These are phyloP conservation scores for Pezizomycotina sp. DNA, from an alignment of 2,329 filamentous ascomycete genomes.

Conservation along the genomic window DNA sequence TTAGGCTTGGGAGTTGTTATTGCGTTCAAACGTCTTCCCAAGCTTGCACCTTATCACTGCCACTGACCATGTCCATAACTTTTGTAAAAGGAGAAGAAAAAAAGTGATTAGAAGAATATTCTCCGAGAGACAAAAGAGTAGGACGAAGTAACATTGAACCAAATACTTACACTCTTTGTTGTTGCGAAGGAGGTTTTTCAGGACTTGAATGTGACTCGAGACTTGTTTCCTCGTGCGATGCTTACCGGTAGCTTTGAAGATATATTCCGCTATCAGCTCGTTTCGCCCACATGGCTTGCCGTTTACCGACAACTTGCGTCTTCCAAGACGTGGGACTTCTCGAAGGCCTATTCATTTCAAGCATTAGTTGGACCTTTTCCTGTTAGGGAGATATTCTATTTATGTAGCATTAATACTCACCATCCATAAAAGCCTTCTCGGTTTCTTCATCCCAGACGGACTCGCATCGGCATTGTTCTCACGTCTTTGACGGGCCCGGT, in stretches of 20 bases:
- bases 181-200: slow-evolving; percentile 49
- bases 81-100: too few species aligned
- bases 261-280: slow-evolving; percentile 53
- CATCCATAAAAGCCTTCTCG: slow-evolving; percentile 51
- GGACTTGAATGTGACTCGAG: slow-evolving; percentile 53
- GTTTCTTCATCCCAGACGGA: slow-evolving; percentile 46
- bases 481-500: slow-evolving; percentile 50
- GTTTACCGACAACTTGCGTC: slow-evolving; percentile 49
- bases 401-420: slow-evolving; percentile 31
- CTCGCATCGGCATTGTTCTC: slow-evolving; percentile 36
- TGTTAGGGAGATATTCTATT: background rate
- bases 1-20: too few species aligned
- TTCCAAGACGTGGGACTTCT: slow-evolving; percentile 51
- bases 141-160: too few species aligned
- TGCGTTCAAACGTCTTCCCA: too few species aligned
- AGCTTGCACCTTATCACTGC: too few species aligned
- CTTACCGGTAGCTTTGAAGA: slow-evolving; percentile 34
- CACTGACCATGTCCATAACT: too few species aligned
- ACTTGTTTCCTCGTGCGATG: slow-evolving; percentile 43
- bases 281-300: slow-evolving; percentile 50
- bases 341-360: slow-evolving; percentile 33
- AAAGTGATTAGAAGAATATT: too few species aligned
- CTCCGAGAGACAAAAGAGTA: too few species aligned
- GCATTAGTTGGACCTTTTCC: slow-evolving; percentile 18
- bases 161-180: slow-evolving; percentile 45